A percentile compares a stretch with the other conserved stretches of the same genome.
Conservation (phyloP, 2,329 filamentous ascomycete genomes). For the Spiromastix sp. region DNA sequence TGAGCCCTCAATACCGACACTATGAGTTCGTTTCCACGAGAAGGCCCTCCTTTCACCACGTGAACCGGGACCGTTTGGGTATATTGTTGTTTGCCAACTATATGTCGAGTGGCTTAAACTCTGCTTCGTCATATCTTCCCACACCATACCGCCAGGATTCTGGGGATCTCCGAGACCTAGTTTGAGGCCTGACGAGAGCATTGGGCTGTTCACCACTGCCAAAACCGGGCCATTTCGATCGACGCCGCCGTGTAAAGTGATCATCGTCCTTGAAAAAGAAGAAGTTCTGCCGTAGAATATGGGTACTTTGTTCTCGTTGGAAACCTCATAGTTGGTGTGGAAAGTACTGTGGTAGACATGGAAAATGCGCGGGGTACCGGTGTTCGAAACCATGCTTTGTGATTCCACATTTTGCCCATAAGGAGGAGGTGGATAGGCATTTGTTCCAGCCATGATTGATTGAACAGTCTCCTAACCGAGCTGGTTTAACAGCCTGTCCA, state of each 20-base stretch:
- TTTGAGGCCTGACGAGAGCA: conserved; percentile 22
- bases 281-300: conserved; percentile 21
- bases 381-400: too few species aligned
- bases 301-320: neutral
- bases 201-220: conserved; percentile 23
- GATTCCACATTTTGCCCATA: too few species aligned
- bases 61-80: neutral
- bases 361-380: neutral
- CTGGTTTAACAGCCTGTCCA: too few species aligned
- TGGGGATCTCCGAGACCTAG: conserved; percentile 23
- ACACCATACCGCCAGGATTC: conserved; percentile 13
- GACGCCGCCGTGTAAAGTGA: conserved; percentile 22
- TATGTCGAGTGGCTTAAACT: conserved; percentile 17
- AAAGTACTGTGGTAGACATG: neutral
- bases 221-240: conserved; percentile 18
- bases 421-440: too few species aligned
- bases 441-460: too few species aligned
- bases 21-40: conserved; percentile 24
- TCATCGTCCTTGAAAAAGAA: conserved; percentile 20
- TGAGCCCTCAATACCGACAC: conserved; percentile 18
- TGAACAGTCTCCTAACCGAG: too few species aligned
- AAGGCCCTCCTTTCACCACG: conserved; percentile 14
- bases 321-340: neutral
- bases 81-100: conserved; percentile 3
- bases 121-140: conserved; percentile 21